Base-by-base conservation (phyloP, 2,329 filamentous ascomycete genomes). In the Ophioceras dolichostomum region DNA sequence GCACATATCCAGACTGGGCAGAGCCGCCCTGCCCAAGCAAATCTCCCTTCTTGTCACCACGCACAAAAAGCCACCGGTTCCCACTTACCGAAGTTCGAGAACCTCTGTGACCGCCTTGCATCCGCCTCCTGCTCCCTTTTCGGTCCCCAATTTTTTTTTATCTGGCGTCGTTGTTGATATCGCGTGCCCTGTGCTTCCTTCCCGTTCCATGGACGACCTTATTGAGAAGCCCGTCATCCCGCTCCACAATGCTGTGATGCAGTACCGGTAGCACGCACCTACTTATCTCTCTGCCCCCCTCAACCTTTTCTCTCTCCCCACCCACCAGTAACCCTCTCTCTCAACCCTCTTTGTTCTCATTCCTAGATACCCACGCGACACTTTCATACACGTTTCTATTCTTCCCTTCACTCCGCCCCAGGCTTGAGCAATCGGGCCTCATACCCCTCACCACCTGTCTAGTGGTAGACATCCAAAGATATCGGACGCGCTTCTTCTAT, bases 121-220 rank as follows among this genome's bases (percentile, higher is more conserved):
- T 26, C 12, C 12, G 22, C 20, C 32, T 16, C 9, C 16, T 26
- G 10, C 31, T 21, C 13, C 9, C n/a, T 14, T 13, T 19, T 34
- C 26, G 30, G 24, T 18, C 14, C 35, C 19, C 33, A 4, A 22
- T 16, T 13, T 37, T n/a, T n/a, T 17, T 10, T 4, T 14, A 19
- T 6, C 19, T 21, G 4, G n/a, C 24, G n/a, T 6, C 17, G 4
- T 26, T 17, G 3, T 21, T 24, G 21, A 30, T n/a, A 22, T 10
- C 29, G 29, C 13, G 14, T 14, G 14, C 16, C 28, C n/a, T 10
- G 9, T 4, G 10, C 9, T 4, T 12, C 31, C 31, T 21, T 13
- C 17, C 32, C 24, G 30, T 43, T 41, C 43, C 41, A 48, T 48
- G 46, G 46, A 48, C 43, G 39, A 40, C 34, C 35, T 39, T 18